Evolutionary conservation across 163 green algal genomes (phyloP), one percentile per base, ranked within the genome.

Genomic region (Prototheca cutis): DNA sequence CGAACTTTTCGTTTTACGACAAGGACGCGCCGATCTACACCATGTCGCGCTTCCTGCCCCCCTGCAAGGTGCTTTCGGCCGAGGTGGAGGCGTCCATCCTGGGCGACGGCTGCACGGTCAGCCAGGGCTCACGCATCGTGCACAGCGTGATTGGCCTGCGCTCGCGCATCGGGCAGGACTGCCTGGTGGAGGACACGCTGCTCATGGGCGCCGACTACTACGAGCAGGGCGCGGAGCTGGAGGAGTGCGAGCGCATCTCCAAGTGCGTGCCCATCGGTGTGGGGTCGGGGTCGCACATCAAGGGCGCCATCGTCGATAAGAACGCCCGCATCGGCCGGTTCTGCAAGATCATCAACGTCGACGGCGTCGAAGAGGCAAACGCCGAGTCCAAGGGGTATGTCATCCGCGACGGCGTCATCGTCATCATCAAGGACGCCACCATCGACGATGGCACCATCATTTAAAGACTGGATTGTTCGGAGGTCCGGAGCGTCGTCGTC

Each of bases 11-110:
- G 67, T 98, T 99, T 78, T 97, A 96, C 66, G 91, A 98, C 75
- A 84, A 85, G 55, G 80, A 91, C 40, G 87, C 89, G 17, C 93
- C 93, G 70, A 99, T 99, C 82, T 98, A 97, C 84, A 98, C 93
- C 8, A 95, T 94, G 85, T 84, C 78, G 4, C 83, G 93, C 66
- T 98, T 96, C 83, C 83, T 99, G 77, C 93, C 93, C 4, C 93
- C 93, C 48, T 90, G 73, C 72, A 96, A 93, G 64, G 73, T 99
- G 42, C 71, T 80, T 31, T 73, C 84, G 60, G 68, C 68, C 13
- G 63, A 74, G 0, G 68, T 86, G 21, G 66, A 62, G 30, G 67
- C 77, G 53, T 85, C 68, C 64, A 85, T 94, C 40, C 82, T 94
- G 55, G 86, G 86, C 39, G 86, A 94, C 45, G 86, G 86, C 49